phyloP scores from a whole-genome alignment of 345 rosid species.

The Xanthoceras sorbifolium region DNA sequence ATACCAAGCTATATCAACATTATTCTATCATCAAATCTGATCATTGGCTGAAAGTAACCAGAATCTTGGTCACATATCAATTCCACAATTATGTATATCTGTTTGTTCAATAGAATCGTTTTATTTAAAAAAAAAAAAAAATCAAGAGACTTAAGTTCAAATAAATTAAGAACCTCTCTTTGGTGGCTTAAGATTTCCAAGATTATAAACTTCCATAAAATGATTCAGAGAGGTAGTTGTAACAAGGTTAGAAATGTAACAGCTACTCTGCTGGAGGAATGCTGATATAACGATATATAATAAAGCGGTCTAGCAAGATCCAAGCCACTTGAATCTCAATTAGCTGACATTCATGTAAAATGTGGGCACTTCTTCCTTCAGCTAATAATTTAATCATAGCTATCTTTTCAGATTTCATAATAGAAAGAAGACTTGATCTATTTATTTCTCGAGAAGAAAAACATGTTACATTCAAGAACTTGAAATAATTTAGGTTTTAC shows the following conservation, averaged over 20 bases:
- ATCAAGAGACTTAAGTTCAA: not conserved
- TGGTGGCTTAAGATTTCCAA: not conserved
- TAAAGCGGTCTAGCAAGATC: not conserved
- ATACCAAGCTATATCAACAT: not conserved
- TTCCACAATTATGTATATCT: not conserved
- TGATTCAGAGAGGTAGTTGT: not conserved
- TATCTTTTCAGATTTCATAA: not conserved
- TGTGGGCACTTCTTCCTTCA: not conserved
- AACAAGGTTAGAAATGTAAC: not conserved
- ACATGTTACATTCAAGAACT: not conserved
- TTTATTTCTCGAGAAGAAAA: not conserved
- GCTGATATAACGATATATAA: not conserved
- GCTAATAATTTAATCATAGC: not conserved
- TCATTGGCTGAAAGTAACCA: not conserved
- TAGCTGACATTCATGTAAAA: not conserved
- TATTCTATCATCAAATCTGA: not conserved
- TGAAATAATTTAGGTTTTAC: not conserved
- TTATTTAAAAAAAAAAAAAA: too few species aligned
- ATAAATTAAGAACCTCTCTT: not conserved
- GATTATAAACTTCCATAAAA: not conserved
- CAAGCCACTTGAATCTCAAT: not conserved
- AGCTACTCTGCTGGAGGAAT: not conserved
- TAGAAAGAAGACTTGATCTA: not conserved
- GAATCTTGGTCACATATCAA: not conserved
- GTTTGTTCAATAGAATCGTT: too few species aligned